These are phyloP conservation scores for Capsicum baccatum DNA, from an alignment of 257 asterid species.

Conservation along the genomic window DNA sequence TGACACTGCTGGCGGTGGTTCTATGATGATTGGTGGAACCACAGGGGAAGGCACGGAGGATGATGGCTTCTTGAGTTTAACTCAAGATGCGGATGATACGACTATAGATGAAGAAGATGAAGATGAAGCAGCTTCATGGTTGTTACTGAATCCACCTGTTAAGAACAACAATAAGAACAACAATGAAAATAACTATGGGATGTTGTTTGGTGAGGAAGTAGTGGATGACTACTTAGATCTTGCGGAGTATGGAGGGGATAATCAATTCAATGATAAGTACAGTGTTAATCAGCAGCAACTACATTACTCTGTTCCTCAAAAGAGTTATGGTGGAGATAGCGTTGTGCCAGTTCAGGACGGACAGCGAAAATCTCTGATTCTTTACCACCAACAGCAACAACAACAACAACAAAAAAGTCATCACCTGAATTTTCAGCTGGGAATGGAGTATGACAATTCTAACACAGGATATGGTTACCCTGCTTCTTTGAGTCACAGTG, in stretches of 20 bases:
- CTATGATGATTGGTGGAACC: conserved; percentile 26
- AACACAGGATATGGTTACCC: conserved; percentile 48
- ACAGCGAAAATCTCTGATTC: conserved; percentile 31
- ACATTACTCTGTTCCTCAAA: conserved; percentile 42
- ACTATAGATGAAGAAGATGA: conserved; percentile 53
- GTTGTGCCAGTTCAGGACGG: conserved; percentile 54
- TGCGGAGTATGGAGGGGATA: conserved; percentile 50
- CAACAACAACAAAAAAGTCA: conserved; percentile 36
- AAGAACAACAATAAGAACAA: conserved; percentile 39
- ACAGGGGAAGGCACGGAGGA: conserved; percentile 33
- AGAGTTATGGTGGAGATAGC: conserved; percentile 55
- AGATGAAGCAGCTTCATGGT: conserved; percentile 80
- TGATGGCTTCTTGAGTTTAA: conserved; percentile 41
- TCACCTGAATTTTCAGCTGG: conserved; percentile 45
- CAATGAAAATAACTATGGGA: conserved; percentile 33
- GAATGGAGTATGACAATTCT: conserved; percentile 49
- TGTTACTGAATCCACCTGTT: conserved; percentile 53
- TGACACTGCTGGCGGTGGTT: conserved; percentile 10
- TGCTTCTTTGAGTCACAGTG: conserved; percentile 55
- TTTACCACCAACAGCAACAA: conserved; percentile 35
- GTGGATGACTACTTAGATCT: conserved; percentile 68
- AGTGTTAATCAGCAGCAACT: conserved; percentile 43
- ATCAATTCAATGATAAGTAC: conserved; percentile 43
- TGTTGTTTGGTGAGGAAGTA: conserved; percentile 47
- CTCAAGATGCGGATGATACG: conserved; percentile 40